Evolutionary conservation across 768 basidiomycete species (phyloP).

Genomic region (Phylloporus arenicola): DNA sequence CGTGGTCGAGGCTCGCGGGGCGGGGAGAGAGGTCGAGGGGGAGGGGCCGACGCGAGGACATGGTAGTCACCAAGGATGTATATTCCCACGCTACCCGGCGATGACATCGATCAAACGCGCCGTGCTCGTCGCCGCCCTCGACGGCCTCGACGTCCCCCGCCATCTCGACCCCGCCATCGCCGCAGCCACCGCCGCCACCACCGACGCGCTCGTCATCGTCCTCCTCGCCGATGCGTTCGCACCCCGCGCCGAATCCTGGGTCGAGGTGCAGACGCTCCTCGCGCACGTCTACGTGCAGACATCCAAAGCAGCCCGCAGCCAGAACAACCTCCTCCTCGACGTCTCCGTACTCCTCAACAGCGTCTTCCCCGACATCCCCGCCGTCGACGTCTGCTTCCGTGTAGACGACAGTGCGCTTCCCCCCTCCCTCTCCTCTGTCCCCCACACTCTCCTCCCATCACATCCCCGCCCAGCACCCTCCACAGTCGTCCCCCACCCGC

Average conservation of each 20-base stretch:
- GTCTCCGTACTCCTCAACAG: constrained; percentile 72
- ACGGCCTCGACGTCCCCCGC: constrained; percentile 45
- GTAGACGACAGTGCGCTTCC: constrained; percentile 46
- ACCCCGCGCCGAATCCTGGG: constrained; percentile 49
- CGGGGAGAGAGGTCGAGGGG: not conserved
- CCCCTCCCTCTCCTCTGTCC: constrained; percentile 34
- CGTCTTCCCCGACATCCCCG: constrained; percentile 39
- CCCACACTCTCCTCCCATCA: constrained; percentile 20
- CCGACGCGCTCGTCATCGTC: constrained; percentile 52
- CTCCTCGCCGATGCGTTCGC: constrained; percentile 63
- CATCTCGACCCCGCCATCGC: constrained; percentile 53
- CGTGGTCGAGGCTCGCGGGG: constrained; percentile 17
- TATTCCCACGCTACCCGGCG: constrained; percentile 10
- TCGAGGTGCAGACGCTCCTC: constrained; percentile 67
- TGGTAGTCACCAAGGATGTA: not conserved
- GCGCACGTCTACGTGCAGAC: constrained; percentile 84
- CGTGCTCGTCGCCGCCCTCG: constrained; percentile 53
- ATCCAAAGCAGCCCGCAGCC: constrained; percentile 64
- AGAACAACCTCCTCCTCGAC: constrained; percentile 66
- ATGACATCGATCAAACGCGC: constrained; percentile 10
- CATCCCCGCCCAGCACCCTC: constrained; percentile 6
- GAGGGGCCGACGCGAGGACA: constrained; percentile 1
- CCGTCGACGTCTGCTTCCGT: constrained; percentile 38
- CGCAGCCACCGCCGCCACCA: constrained; percentile 40
- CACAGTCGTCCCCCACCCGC: not conserved